Evolutionary conservation across 176 grass and related monocot species (phyloP).

Genomic region (Puccinellia tenuiflora): DNA sequence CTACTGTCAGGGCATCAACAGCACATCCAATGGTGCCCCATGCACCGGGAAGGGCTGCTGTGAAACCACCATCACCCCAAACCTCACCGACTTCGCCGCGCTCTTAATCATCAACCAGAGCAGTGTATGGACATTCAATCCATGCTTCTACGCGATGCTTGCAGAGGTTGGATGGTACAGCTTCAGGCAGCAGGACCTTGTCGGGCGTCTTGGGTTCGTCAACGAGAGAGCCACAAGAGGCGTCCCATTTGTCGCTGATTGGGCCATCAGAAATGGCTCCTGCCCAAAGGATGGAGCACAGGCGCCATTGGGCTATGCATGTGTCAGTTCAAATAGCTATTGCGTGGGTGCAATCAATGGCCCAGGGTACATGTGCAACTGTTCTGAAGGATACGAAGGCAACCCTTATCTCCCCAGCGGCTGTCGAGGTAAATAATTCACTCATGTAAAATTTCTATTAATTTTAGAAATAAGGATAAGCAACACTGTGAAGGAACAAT

Average conservation of each 20-base stretch:
- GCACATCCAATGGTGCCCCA: neutral
- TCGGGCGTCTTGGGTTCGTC: neutral
- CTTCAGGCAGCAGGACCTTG: conserved; percentile 24
- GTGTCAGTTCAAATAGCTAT: conserved; percentile 34
- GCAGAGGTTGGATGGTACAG: conserved; percentile 35
- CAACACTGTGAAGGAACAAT: neutral
- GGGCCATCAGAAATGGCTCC: conserved; percentile 21
- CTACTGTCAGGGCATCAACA: conserved; percentile 30
- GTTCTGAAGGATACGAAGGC: conserved; percentile 31
- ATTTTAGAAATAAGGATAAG: neutral
- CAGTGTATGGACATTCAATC: conserved; percentile 18
- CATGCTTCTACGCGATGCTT: conserved; percentile 37
- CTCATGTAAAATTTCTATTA: neutral
- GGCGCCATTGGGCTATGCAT: neutral
- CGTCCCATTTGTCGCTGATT: conserved; percentile 6
- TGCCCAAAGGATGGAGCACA: conserved; percentile 3
- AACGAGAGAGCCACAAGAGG: neutral
- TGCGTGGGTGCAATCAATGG: conserved; percentile 21
- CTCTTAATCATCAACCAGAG: neutral
- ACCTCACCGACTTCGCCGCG: neutral
- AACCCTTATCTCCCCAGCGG: conserved; percentile 16
- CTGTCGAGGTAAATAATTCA: conserved; percentile 27
- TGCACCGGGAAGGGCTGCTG: conserved; percentile 34
- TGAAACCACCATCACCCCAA: conserved; percentile 11
- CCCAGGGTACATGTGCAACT: conserved; percentile 33